Evolutionary conservation across 805 yeast species (phyloP), one percentile per base, ranked within the genome.

Genomic region (Candida awuae): DNA sequence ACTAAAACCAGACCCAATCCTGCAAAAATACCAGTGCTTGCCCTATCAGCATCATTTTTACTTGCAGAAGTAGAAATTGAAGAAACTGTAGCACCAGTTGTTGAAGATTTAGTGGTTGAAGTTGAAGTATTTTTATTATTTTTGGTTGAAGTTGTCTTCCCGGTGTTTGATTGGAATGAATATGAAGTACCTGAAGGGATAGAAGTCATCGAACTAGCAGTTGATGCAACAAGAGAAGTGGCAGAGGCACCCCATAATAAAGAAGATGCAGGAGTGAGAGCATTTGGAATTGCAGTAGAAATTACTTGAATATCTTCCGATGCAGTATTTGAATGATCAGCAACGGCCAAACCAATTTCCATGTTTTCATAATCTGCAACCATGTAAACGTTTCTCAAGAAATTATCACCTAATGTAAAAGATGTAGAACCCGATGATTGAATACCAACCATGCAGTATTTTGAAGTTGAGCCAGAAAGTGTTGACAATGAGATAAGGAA

Each of bases 341-440:
- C 50, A 27, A 26, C 71, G 3, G 77, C 79, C 15, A 74, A 31
- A 1, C 66, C 68, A 20, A 74, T 52, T 33, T 62, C 62, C 19
- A 57, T 46, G 32, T 64, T 59, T 8, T 74, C 77, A 32, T 75
- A 53, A 54, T 77, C 80, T 38, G 67, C 77, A 34, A 75, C 79
- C 28, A 69, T 64, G 46, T 77, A 76, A 1, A 73, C 73, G 23
- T 68, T 56, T 45, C 72, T 63, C 39, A 77, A 51, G 56, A 77
- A 71, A 3, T 68, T 58, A 52, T 75, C 80, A 37, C 83, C 84
- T n/a, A 75, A 53, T 8, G 68, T 65, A 41, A 64, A 56, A 1
- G 61, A 42, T 20, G 58, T 58, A 35, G 58, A 59, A 25, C 58
- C 62, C 7, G 53, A 51, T 6, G 52, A 45, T 25, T 58, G 47